These are phyloP conservation scores for Malassezia nana DNA, from an alignment of 1,284 basidiomycete species.

Conservation along the genomic window DNA sequence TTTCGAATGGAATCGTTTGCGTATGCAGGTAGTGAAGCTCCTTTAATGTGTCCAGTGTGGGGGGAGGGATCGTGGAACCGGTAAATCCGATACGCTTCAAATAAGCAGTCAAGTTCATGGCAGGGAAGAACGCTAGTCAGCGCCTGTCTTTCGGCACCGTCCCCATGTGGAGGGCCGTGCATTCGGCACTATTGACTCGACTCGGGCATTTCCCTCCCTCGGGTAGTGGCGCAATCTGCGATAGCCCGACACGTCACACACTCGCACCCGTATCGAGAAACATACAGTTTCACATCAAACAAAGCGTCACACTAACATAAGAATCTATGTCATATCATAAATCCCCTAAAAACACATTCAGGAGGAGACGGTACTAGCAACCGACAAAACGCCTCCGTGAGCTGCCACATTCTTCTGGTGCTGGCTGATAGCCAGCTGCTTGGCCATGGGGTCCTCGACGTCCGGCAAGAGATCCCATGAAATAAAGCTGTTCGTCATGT, in stretches of 20 bases:
- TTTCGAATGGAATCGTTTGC: not conserved
- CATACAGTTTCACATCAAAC: too few species aligned
- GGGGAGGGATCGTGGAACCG: not conserved
- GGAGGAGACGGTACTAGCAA: not conserved
- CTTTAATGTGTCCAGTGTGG: not conserved
- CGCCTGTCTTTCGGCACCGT: too few species aligned
- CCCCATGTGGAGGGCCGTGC: too few species aligned
- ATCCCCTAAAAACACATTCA: not conserved
- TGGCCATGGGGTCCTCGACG: conserved; percentile 25
- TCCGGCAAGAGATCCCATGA: conserved; percentile 30
- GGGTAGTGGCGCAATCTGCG: too few species aligned
- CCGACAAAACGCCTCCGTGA: conserved; percentile 7
- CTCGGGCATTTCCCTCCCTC: too few species aligned
- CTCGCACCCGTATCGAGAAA: too few species aligned
- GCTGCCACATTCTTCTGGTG: conserved; percentile 27
- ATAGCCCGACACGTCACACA: too few species aligned
- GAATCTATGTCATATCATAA: not conserved
- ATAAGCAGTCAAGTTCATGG: not conserved
- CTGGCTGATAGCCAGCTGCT: conserved; percentile 29
- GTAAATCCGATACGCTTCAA: not conserved
- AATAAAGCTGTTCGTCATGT: conserved; percentile 49
- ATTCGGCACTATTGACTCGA: too few species aligned
- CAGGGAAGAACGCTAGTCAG: not conserved
- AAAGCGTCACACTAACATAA: too few species aligned
- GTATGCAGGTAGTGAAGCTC: not conserved